Conservation (phyloP, 192 early-diverging fungal species). For the Rhizoclosmatium sp. region DNA sequence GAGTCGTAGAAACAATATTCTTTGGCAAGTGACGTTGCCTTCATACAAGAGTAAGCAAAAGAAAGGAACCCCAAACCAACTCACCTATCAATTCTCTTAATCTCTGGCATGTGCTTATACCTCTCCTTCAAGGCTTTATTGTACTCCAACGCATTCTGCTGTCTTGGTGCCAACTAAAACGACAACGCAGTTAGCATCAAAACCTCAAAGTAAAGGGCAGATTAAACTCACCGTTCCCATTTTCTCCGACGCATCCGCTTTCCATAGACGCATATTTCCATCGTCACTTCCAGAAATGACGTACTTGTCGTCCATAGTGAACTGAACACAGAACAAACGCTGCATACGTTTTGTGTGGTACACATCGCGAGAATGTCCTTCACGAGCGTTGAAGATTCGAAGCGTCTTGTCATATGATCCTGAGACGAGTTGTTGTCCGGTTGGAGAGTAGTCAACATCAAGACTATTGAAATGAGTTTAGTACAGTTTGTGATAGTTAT, state of each 20-base stretch:
- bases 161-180: conserved; percentile 61
- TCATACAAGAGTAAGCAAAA: conserved; percentile 9
- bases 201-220: neutral
- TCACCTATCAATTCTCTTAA: conserved; percentile 76
- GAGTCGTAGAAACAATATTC: conserved; percentile 79
- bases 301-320: conserved; percentile 93
- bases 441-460: conserved; percentile 98
- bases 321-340: conserved; percentile 89
- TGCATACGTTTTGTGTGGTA: conserved; percentile 99
- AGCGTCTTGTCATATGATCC: conserved; percentile 95
- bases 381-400: conserved; percentile 81
- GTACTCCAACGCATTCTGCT: conserved; percentile 83
- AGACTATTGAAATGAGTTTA: conserved; percentile 56
- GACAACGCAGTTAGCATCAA: conserved; percentile 2
- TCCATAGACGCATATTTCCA: conserved; percentile 97
- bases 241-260: conserved; percentile 90
- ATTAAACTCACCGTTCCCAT: conserved; percentile 62
- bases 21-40: conserved; percentile 89
- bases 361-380: conserved; percentile 87
- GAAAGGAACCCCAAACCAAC: neutral
- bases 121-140: conserved; percentile 89
- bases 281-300: conserved; percentile 97
- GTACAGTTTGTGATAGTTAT: neutral
- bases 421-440: conserved; percentile 94
- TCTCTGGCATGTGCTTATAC: conserved; percentile 90